Base-by-base conservation (phyloP, 2,329 filamentous ascomycete genomes). In the Keithomyces neogunnii region DNA sequence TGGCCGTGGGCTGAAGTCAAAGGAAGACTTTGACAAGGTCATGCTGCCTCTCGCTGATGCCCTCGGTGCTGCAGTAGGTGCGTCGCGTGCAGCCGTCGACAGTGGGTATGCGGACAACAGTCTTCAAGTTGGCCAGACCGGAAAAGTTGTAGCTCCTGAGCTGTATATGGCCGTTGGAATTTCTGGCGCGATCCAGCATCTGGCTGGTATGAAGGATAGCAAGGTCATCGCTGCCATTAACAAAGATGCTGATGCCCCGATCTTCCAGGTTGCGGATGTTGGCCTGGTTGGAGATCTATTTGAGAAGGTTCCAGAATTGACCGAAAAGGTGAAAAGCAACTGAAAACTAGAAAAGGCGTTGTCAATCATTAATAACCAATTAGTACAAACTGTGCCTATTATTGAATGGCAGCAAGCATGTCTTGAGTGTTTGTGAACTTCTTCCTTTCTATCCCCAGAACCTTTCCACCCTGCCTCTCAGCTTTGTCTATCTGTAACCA, bases 191-290 rank as follows among this genome's bases (percentile, higher is more conserved):
- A 99, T 99, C 61, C 93, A 99, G 73, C 93, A 99, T 76, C 72
- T 99, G 71, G 93, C 93, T 33, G 93, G 93, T 66, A 99, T 99
- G 93, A 99, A 99, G 80, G 93, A 99, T 67, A 96, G 90, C 76
- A 99, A 99, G 76, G 93, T 99, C 53, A 99, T 99, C 73, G 93
- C 92, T 28, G 89, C 89, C 11, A 97, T 99, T 66, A 99, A 99
- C 78, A 99, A 99, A 76, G 93, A 99, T 65, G 76, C 84, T 4
- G 93, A 99, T 70, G 93, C 93, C 52, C 93, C 93, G 32, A 99
- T 99, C 61, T 99, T 99, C 78, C 93, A 99, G 72, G 84, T 99
- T 53, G 93, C 93, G 4, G 93, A 99, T 70, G 90, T 97, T 50
- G 93, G 93, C 10, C 75, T 99, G 49, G 92, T 99, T 4, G 92